phyloP scores from a whole-genome alignment of 768 basidiomycete species.

The Steccherinum ochraceum region DNA sequence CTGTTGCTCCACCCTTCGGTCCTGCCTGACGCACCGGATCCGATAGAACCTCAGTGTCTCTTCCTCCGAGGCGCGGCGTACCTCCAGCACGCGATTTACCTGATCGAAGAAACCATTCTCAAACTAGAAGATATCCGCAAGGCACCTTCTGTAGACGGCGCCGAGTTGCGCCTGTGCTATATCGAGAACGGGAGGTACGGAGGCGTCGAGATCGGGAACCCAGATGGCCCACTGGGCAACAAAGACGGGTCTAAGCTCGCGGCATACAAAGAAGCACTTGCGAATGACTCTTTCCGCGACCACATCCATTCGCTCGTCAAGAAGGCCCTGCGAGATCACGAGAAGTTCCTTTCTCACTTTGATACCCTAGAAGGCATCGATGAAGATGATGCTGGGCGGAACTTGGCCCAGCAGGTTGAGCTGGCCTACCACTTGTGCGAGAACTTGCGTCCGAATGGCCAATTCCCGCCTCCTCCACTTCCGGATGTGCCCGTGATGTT shows the following conservation, averaged over 20 bases:
- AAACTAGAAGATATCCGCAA: slow-evolving; percentile 65
- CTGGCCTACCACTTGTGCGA: slow-evolving; percentile 68
- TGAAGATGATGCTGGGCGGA: slow-evolving; percentile 18
- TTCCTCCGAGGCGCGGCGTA: slow-evolving; percentile 83
- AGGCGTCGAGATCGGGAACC: slow-evolving; percentile 80
- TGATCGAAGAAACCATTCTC: slow-evolving; percentile 70
- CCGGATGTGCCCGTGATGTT: slow-evolving; percentile 54
- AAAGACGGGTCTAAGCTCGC: slow-evolving; percentile 49
- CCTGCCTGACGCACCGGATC: slow-evolving; percentile 74
- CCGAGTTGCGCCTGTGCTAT: slow-evolving; percentile 72
- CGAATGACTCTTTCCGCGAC: slow-evolving; percentile 49
- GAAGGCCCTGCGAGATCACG: slow-evolving; percentile 80
- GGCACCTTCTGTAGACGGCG: slow-evolving; percentile 52
- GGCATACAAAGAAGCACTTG: slow-evolving; percentile 59
- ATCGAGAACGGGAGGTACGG: slow-evolving; percentile 73
- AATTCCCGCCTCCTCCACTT: slow-evolving; percentile 28
- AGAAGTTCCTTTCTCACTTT: slow-evolving; percentile 79
- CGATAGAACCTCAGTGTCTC: slow-evolving; percentile 77
- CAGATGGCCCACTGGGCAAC: slow-evolving; percentile 68
- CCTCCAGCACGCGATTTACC: slow-evolving; percentile 68
- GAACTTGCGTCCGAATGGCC: slow-evolving; percentile 56
- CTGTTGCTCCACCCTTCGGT: slow-evolving; percentile 64
- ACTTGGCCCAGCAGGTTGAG: slow-evolving; percentile 50
- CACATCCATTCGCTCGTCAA: slow-evolving; percentile 52
- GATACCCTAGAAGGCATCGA: slow-evolving; percentile 56